A percentile compares a stretch with the other conserved stretches of the same genome.
Evolutionary conservation across 2,329 filamentous ascomycete species (phyloP).

Genomic region (Fusarium sp.): DNA sequence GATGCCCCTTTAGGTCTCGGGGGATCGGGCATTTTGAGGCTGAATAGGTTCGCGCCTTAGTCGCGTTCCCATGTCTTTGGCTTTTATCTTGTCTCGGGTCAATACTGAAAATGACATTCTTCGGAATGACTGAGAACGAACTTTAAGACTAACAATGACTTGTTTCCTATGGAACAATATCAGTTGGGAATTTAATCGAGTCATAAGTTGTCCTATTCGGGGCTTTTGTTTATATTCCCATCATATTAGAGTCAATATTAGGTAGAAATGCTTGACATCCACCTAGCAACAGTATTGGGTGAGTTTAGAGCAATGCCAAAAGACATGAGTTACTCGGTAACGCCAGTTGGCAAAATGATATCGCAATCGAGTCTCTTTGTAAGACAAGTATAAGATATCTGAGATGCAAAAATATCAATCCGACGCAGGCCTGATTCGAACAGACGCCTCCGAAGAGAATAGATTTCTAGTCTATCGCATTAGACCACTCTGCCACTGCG

Average conservation of each 20-base stretch:
- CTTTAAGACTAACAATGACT: neutral
- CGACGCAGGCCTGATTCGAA: constrained; percentile 49
- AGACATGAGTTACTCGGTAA: neutral
- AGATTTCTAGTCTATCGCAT: constrained; percentile 51
- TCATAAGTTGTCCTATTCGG: neutral
- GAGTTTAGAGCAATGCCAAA: neutral
- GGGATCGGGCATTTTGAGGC: constrained; percentile 6
- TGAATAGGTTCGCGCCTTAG: constrained; percentile 13
- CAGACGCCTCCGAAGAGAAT: constrained; percentile 49
- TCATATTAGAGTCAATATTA: neutral
- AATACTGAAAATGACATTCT: neutral
- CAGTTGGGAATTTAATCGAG: neutral
- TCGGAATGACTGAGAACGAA: constrained; percentile 2
- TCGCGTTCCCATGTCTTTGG: constrained; percentile 12
- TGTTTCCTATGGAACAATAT: constrained; percentile 1
- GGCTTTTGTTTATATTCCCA: neutral
- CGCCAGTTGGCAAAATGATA: neutral
- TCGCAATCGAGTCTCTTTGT: no score
- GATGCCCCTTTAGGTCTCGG: constrained; percentile 8
- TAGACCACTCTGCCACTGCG: constrained; percentile 50
- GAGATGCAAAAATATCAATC: constrained; percentile 23
- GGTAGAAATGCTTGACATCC: neutral
- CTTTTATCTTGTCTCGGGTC: constrained; percentile 12
- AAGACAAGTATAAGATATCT: accelerated
- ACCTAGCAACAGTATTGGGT: constrained; percentile 15